phyloP scores from a whole-genome alignment of 805 yeast genomes.

The Zygosaccharomyces kombuchaensis region DNA sequence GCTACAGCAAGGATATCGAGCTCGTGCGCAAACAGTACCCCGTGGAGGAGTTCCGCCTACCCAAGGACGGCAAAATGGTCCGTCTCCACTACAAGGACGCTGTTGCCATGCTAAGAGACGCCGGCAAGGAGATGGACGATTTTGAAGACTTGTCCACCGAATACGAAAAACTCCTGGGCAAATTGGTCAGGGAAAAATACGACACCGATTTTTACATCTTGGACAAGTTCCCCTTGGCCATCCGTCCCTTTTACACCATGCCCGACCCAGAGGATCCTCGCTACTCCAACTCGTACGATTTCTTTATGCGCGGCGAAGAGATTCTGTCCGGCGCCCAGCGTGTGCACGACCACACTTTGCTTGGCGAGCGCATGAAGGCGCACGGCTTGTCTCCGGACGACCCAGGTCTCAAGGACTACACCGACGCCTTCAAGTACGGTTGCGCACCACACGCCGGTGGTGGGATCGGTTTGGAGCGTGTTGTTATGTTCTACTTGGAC shows the following conservation, averaged over 20 bases:
- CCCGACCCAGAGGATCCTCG: conserved; percentile 90
- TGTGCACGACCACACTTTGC: conserved; percentile 85
- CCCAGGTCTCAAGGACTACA: conserved; percentile 85
- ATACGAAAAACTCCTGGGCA: conserved; percentile 90
- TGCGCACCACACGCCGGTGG: conserved; percentile 99
- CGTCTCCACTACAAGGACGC: conserved; percentile 88
- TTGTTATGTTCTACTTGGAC: conserved; percentile 95
- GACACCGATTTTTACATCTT: conserved; percentile 96
- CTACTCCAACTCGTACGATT: conserved; percentile 96
- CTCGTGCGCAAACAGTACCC: conserved; percentile 92
- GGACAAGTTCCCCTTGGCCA: conserved; percentile 95
- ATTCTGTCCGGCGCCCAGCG: conserved; percentile 99
- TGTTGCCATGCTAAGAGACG: conserved; percentile 75
- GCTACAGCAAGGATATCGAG: conserved; percentile 82
- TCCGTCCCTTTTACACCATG: conserved; percentile 99
- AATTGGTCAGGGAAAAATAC: conserved; percentile 85
- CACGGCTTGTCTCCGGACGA: conserved; percentile 78
- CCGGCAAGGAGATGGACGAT: conserved; percentile 74
- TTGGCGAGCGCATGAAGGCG: conserved; percentile 72
- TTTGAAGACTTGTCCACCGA: conserved; percentile 90
- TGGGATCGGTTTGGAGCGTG: conserved; percentile 98
- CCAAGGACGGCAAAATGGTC: conserved; percentile 91
- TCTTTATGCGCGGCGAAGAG: conserved; percentile 99
- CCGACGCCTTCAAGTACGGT: conserved; percentile 88
- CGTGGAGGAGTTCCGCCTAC: conserved; percentile 94